Evolutionary conservation across 2,329 filamentous ascomycete genomes (phyloP).

Genomic region (Colletotrichum sp.): DNA sequence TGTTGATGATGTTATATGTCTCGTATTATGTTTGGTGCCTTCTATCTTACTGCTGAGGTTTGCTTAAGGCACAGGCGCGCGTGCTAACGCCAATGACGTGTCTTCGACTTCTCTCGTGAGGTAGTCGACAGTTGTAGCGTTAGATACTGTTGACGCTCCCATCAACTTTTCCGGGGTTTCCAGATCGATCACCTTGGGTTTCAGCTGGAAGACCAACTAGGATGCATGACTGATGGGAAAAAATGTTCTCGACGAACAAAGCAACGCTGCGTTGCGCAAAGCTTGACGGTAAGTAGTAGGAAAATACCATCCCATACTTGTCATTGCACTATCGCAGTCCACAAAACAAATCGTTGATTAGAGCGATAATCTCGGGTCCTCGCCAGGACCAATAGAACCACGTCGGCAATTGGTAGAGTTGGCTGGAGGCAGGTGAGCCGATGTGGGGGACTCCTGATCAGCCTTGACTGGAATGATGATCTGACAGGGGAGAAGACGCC

Average conservation of each 20-base stretch:
- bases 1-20: rapidly evolving
- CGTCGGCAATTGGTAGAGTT: not conserved
- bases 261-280: too few species aligned
- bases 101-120: not conserved
- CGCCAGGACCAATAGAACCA: not conserved
- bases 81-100: too few species aligned
- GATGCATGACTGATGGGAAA: not conserved
- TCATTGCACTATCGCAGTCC: not conserved
- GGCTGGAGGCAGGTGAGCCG: not conserved
- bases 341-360: not conserved
- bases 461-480: not conserved
- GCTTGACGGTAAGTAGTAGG: not conserved
- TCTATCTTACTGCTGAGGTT: not conserved
- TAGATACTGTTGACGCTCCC: not conserved
- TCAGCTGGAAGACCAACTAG: not conserved
- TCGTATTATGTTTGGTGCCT: not conserved
- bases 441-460: not conserved
- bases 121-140: not conserved
- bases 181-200: not conserved
- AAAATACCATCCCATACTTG: not conserved
- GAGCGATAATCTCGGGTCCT: not conserved
- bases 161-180: rapidly evolving
- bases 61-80: not conserved
- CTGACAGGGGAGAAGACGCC: not conserved
- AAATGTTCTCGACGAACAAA: not conserved